Percentiles rank a stretch among this genome's conserved stretches.
phyloP scores from a whole-genome alignment of 306 rosid genomes.

The Trichosanthes truncata region DNA sequence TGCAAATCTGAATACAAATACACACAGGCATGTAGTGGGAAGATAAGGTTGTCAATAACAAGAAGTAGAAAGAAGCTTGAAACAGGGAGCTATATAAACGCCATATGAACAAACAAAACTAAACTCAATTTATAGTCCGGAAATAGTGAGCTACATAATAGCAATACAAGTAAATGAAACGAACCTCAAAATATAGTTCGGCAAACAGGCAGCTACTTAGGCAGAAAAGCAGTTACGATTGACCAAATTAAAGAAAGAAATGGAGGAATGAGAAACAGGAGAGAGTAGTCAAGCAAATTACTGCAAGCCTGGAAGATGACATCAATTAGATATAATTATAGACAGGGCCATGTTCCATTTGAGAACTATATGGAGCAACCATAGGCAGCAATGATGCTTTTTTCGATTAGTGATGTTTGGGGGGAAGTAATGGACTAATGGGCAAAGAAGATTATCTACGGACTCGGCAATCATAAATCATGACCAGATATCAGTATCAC shows the following conservation, averaged over 20 bases:
- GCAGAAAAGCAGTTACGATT: background rate
- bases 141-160: background rate
- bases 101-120: background rate
- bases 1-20: background rate
- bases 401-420: background rate
- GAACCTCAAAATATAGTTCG: background rate
- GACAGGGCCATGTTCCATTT: background rate
- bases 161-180: background rate
- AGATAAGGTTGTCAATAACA: background rate
- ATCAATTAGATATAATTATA: too few species aligned
- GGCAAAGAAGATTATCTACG: background rate
- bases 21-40: background rate
- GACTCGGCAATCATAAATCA: background rate
- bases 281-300: background rate
- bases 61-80: background rate
- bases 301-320: background rate
- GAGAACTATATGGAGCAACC: background rate
- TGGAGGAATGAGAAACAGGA: background rate
- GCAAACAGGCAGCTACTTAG: background rate
- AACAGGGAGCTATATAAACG: background rate
- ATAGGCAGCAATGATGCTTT: background rate
- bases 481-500: background rate
- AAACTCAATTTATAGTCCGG: background rate
- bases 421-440: background rate
- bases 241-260: background rate